Base-by-base conservation (phyloP, 495 filamentous ascomycete species). In the Neurospora sp. region DNA sequence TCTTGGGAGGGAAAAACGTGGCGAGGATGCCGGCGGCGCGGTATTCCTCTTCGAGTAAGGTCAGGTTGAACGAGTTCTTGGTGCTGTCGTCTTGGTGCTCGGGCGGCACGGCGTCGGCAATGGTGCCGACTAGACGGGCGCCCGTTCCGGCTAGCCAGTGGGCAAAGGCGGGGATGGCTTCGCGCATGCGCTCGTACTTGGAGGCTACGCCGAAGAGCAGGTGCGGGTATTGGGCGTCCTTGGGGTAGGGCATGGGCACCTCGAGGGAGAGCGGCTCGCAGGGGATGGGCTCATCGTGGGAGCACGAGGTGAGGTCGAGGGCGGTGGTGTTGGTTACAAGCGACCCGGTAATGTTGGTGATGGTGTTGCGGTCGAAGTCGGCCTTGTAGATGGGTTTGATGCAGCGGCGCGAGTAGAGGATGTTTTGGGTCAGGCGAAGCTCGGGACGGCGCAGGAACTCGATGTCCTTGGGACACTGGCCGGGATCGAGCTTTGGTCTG, bases 61-160 rank as follows among this genome's bases (percentile, higher is more conserved):
- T 40, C 4, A 83, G 74, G 69, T 78, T 68, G 37, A 61, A 70
- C 9, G 73, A 41, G 9, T 42, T 38, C 14, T 70, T 70, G 12
- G 78, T 73, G 1, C 69, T 68, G 18, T 84, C 80, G 5, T 61
- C 53, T 35, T 61, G 53, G 12, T 61, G 53, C 27, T 61, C 27
- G 27, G 27, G 53, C 5, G 53, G 53, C 3, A 61, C 53, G 61
- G 85, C 85, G n/a, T 89, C 87, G 9, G 86, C 82, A 10, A 87
- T 79, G 40, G 89, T 78, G 39, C 85, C 86, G 37, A 91, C 83
- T 2, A 92, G 86, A 40, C 83, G 85, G 8, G 87, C 84, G 9
- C 82, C 81, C 0, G 88, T 88, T 22, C 86, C 81, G 1, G 87
- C 81, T 4, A 90, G 85, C 90, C 90, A 92, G 76, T 91, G 89